Percentiles rank a stretch among this genome's conserved stretches.
Evolutionary conservation across 768 basidiomycete genomes (phyloP).

Genomic region (Pisolithus orientalis): DNA sequence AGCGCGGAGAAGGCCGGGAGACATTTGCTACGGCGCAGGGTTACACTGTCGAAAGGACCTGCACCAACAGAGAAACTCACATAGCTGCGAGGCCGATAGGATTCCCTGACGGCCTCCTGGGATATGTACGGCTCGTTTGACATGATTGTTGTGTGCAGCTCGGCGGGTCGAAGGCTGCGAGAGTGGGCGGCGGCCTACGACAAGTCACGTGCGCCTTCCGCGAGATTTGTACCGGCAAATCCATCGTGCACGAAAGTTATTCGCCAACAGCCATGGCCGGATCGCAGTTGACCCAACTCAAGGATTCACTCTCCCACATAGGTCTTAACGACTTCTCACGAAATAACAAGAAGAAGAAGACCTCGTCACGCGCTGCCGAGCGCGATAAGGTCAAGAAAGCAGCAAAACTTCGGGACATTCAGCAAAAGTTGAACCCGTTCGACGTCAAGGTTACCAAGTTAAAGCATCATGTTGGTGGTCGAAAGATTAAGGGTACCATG

Average conservation of each 20-base stretch:
- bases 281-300: constrained; percentile 89
- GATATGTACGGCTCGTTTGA: constrained; percentile 30
- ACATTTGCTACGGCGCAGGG: constrained; percentile 63
- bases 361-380: constrained; percentile 46
- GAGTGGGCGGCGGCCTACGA: too few relatives aligned
- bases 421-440: constrained; percentile 86
- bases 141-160: constrained; percentile 15
- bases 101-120: constrained; percentile 25
- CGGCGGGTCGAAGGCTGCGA: too few relatives aligned
- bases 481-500: constrained; percentile 73
- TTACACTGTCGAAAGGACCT: neutral
- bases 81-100: constrained; percentile 36
- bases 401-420: constrained; percentile 76
- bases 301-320: constrained; percentile 71
- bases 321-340: constrained; percentile 63
- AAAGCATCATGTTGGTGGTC: constrained; percentile 89
- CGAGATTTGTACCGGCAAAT: neutral
- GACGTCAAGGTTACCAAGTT: constrained; percentile 88
- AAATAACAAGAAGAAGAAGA: constrained; percentile 65
- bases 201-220: too few relatives aligned
- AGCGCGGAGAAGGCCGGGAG: constrained; percentile 81
- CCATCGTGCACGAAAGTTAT: neutral
- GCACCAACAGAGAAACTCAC: constrained; percentile 15
- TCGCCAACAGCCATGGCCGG: constrained; percentile 48
- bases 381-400: constrained; percentile 80